phyloP scores from a whole-genome alignment of 176 grass and related monocot genomes.

The Carex scoparia region DNA sequence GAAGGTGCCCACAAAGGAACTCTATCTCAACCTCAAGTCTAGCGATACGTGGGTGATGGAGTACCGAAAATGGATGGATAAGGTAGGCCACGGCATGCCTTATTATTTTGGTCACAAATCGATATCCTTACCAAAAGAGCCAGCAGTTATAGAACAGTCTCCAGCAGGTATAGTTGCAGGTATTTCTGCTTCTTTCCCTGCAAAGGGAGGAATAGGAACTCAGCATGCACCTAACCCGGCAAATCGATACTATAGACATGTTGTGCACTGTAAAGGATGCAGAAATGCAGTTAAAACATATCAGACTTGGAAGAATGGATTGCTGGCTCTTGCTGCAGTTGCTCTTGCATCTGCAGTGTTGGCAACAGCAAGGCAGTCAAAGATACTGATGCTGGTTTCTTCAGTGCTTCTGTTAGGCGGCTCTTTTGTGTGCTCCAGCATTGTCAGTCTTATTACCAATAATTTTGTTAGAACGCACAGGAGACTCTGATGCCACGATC shows the following conservation, averaged over 20 bases:
- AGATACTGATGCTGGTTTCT: conserved; percentile 1
- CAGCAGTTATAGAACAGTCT: conserved; percentile 73
- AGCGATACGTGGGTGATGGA: conserved; percentile 85
- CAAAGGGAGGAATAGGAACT: conserved; percentile 64
- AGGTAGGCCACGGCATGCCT: conserved; percentile 75
- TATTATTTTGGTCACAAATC: conserved; percentile 91
- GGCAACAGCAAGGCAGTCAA: conserved; percentile 30
- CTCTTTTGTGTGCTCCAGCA: conserved; percentile 38
- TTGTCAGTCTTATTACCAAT: conserved; percentile 64
- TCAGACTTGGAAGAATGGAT: conserved; percentile 40
- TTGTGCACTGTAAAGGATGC: conserved; percentile 92
- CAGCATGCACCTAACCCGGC: conserved; percentile 74
- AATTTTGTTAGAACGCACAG: conserved; percentile 84
- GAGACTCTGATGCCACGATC: conserved; percentile 34
- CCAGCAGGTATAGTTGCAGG: conserved; percentile 58
- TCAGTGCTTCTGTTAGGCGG: conserved; percentile 41
- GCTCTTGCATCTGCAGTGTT: conserved; percentile 43
- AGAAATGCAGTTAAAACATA: conserved; percentile 39
- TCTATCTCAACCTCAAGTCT: conserved; percentile 81
- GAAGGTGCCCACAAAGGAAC: conserved; percentile 65
- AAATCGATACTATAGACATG: conserved; percentile 77
- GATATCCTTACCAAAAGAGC: conserved; percentile 39
- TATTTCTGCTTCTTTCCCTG: conserved; percentile 66
- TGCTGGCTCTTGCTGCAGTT: conserved; percentile 28
- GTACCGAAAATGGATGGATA: conserved; percentile 97